These are phyloP conservation scores for Penicillium sp. DNA, from an alignment of 2,329 filamentous ascomycete genomes.

Conservation along the genomic window DNA sequence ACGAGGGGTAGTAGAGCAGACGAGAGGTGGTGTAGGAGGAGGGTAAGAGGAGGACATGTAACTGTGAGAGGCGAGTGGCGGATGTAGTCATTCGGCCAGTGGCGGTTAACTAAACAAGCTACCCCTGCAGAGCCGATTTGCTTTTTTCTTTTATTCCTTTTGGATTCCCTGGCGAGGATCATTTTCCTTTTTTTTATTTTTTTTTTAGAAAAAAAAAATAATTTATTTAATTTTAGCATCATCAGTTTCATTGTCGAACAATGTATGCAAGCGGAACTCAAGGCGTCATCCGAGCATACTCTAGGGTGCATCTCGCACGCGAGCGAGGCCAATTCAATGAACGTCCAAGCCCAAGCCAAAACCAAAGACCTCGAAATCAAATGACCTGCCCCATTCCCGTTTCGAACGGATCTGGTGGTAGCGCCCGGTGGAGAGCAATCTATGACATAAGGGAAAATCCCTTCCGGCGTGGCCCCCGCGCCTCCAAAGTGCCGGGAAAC, in stretches of 20 bases:
- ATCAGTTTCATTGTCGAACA: not conserved
- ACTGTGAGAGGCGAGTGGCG: slow-evolving; percentile 6
- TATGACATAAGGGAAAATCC: slow-evolving; percentile 16
- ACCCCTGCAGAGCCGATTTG: slow-evolving; percentile 28
- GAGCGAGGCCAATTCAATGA: not conserved
- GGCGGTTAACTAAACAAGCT: slow-evolving; percentile 22
- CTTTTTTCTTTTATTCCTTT: slow-evolving; percentile 14
- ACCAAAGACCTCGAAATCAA: not conserved
- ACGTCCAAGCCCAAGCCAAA: too few species aligned
- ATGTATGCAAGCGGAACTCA: slow-evolving; percentile 17
- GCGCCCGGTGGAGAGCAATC: slow-evolving; percentile 3
- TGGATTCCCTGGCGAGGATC: not conserved
- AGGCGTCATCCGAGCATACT: slow-evolving; percentile 15
- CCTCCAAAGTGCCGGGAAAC: not conserved
- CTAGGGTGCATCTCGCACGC: not conserved
- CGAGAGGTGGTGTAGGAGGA: not conserved
- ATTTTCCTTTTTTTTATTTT: slow-evolving; percentile 5
- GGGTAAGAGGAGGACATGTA: not conserved
- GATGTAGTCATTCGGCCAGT: slow-evolving; percentile 14
- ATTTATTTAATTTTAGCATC: too few species aligned
- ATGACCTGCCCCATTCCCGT: not conserved
- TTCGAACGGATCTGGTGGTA: not conserved
- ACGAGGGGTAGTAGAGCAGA: not conserved
- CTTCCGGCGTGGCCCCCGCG: not conserved
- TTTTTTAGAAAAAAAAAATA: too few species aligned